Conservation (phyloP, 2,329 filamentous ascomycete genomes). For the Ceratocystis smalleyi region DNA sequence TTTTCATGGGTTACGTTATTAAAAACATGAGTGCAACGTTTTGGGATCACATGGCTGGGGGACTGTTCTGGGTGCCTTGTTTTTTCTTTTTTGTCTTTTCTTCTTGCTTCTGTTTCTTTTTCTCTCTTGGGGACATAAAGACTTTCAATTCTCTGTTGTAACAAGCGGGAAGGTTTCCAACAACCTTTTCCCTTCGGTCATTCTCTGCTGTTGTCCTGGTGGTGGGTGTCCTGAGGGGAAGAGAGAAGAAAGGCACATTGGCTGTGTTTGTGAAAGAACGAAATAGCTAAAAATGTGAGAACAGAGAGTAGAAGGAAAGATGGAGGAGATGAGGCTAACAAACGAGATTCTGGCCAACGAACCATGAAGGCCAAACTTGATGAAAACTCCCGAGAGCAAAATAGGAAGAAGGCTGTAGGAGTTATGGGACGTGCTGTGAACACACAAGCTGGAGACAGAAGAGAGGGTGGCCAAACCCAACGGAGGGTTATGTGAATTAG, state of each 20-base stretch:
- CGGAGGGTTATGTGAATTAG: no score
- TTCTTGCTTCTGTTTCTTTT: not conserved
- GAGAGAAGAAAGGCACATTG: not conserved
- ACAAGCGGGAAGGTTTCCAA: not conserved
- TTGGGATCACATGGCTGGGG: slow-evolving; percentile 1
- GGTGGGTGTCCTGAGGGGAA: not conserved
- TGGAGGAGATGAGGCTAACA: not conserved
- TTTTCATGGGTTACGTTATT: slow-evolving; percentile 11
- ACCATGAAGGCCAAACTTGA: no score
- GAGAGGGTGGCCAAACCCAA: no score
- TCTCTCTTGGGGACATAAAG: not conserved
- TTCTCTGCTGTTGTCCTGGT: slow-evolving; percentile 3
- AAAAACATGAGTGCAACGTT: slow-evolving; percentile 5
- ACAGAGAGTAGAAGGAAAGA: not conserved
- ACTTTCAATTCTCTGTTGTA: not conserved
- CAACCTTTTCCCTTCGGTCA: not conserved
- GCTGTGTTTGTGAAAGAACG: slow-evolving; percentile 3
- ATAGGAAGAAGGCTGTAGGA: no score
- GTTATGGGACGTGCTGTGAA: no score
- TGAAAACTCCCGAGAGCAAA: no score
- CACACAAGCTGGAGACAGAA: no score
- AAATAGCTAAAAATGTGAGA: not conserved
- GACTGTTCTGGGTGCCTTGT: slow-evolving; percentile 9
- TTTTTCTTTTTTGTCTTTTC: slow-evolving; percentile 8
- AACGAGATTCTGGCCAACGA: not conserved